Evolutionary conservation across 1,284 basidiomycete genomes (phyloP), one percentile per base, ranked within the genome.

Genomic region (Fomes fomentarius): DNA sequence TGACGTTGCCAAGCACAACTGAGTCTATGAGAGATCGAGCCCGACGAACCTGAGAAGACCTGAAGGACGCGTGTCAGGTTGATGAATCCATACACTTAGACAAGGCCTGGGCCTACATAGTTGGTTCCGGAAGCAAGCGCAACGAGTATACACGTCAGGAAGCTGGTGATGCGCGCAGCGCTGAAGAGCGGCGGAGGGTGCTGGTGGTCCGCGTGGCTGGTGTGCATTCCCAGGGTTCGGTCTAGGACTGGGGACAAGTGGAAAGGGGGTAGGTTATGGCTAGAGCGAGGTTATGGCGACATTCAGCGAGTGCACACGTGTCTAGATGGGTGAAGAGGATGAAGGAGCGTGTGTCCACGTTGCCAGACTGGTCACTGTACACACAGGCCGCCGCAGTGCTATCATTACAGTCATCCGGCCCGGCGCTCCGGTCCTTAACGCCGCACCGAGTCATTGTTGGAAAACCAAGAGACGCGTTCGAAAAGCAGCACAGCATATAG

Each of bases 91-190:
- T 35, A 19, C 39, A 39, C 11, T 6, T 33, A 21, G 19, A 2
- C 10, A 14, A 15, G 19, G 33, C 8, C 49, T 42, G 21, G 49
- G 25, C 74, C 52, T 68, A 89, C 87, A 77, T 90, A 89, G 63
- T 88, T 88, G 8, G 87, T 88, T 25, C 87, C 88, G 24, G 87
- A 85, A 55, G 80, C 72, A 42, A 88, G 64, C 0, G 84, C 76
- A 1, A 85, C 84, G 19, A 86, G 60, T 41, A 86, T 61, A 15
- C 82, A 82, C n/a, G 78, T 74, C 19, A 81, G 24, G 14, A 87
- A 74, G 10, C 78, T 77, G 15, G 74, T 71, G 17, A 82, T 64
- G 19, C 81, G 70, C 22, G 71, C 71, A 19, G 62, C 50, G 47
- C 77, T 79, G 62, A 79, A 63, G 9, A 80, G 63, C 39, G 69